phyloP scores from a whole-genome alignment of 768 basidiomycete species.

The Goffeauzyma gilvescens region DNA sequence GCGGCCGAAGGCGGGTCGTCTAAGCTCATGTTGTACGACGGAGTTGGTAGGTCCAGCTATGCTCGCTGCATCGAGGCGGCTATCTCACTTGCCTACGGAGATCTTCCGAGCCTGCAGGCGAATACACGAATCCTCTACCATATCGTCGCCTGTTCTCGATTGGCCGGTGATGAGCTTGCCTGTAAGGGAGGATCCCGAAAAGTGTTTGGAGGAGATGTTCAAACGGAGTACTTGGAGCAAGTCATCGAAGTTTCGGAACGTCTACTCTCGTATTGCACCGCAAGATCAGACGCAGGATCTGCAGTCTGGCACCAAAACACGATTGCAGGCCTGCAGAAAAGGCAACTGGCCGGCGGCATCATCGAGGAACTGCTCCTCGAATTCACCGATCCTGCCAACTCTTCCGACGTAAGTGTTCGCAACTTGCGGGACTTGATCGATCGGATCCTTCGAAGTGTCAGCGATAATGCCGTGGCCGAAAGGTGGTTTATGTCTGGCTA shows the following conservation, averaged over 20 bases:
- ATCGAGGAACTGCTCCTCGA: too few relatives aligned
- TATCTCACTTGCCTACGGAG: conserved; percentile 40
- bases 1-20: conserved; percentile 1
- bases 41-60: conserved; percentile 44
- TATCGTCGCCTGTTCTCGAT: conserved; percentile 44
- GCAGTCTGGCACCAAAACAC: too few relatives aligned
- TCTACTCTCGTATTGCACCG: too few relatives aligned
- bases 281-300: too few relatives aligned
- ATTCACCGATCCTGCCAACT: conserved; percentile 1
- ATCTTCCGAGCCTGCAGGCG: conserved; percentile 44
- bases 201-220: conserved; percentile 37
- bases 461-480: conserved; percentile 49
- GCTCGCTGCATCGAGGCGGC: conserved; percentile 45
- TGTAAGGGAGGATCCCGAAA: conserved; percentile 39
- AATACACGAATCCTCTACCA: conserved; percentile 54
- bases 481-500: conserved; percentile 50
- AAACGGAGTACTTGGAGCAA: conserved; percentile 33
- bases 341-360: too few relatives aligned
- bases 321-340: too few relatives aligned
- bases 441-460: conserved; percentile 39
- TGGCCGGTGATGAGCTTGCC: conserved; percentile 45
- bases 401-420: not conserved
- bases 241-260: too few relatives aligned
- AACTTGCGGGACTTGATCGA: conserved; percentile 43
- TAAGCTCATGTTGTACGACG: conserved; percentile 30